phyloP scores from a whole-genome alignment of 192 early-diverging fungal species.

The Coemansia interrupta region DNA sequence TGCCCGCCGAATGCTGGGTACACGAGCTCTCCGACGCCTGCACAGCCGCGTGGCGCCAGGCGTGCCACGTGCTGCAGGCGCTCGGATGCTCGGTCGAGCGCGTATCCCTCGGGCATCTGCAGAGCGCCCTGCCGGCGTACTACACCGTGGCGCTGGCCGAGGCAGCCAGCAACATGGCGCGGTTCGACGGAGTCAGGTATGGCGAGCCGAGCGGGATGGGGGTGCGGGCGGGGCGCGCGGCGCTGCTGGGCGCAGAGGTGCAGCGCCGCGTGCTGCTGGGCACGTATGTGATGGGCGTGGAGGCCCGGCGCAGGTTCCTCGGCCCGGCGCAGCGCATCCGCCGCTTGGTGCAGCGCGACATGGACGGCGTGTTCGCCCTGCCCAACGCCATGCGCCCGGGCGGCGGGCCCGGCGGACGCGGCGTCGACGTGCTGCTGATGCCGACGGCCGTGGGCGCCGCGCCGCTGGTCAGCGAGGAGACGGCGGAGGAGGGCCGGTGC shows the following conservation, averaged over 20 bases:
- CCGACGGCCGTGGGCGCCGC: slow-evolving; percentile 74
- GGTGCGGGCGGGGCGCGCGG: too few species aligned
- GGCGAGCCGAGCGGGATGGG: slow-evolving; percentile 55
- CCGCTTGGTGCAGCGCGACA: slow-evolving; percentile 71
- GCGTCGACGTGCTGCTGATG: slow-evolving; percentile 75
- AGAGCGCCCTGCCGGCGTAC: slow-evolving; percentile 75
- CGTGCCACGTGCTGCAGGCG: slow-evolving; percentile 54
- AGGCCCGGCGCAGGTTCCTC: slow-evolving; percentile 67
- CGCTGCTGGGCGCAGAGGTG: slow-evolving; percentile 79
- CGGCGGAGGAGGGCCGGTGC: slow-evolving; percentile 13
- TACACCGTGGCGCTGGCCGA: slow-evolving; percentile 87
- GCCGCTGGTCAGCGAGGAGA: slow-evolving; percentile 50
- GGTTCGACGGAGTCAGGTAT: slow-evolving; percentile 85
- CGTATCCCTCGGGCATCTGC: slow-evolving; percentile 68
- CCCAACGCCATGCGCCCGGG: slow-evolving; percentile 56
- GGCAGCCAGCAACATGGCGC: slow-evolving; percentile 84
- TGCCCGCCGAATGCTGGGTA: slow-evolving; percentile 72
- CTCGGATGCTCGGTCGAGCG: slow-evolving; percentile 67
- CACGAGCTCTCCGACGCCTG: slow-evolving; percentile 62
- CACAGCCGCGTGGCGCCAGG: slow-evolving; percentile 58
- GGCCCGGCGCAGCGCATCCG: slow-evolving; percentile 77
- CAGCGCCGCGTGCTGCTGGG: slow-evolving; percentile 81
- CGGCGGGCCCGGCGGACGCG: not conserved
- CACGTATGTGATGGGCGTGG: slow-evolving; percentile 75
- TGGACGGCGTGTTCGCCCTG: slow-evolving; percentile 66